These are phyloP conservation scores for Microbotryum violaceum DNA, from an alignment of 1,284 basidiomycete genomes.

Conservation along the genomic window DNA sequence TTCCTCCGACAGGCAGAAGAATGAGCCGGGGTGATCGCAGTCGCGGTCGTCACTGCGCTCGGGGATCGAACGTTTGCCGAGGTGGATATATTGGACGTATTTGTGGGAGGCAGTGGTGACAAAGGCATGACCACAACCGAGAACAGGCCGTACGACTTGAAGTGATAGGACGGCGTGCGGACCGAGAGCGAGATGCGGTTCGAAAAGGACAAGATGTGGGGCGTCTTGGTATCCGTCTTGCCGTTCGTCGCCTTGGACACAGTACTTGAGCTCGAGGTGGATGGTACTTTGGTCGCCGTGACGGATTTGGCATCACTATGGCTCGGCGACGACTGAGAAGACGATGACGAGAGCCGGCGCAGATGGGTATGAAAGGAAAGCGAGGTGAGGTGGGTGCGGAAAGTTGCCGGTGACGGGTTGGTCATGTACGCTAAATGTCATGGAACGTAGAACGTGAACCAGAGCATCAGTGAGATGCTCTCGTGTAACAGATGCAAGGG, in stretches of 20 bases:
- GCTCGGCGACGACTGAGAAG: no score
- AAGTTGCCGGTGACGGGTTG: slow-evolving; percentile 84
- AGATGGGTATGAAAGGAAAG: slow-evolving; percentile 90
- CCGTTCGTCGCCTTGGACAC: slow-evolving; percentile 40
- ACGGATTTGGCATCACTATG: no score
- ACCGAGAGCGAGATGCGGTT: slow-evolving; percentile 85
- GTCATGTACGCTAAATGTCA: slow-evolving; percentile 69
- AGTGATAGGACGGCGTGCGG: slow-evolving; percentile 83
- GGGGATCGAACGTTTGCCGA: slow-evolving; percentile 6
- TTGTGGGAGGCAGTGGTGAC: slow-evolving; percentile 3
- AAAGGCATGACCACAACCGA: slow-evolving; percentile 61
- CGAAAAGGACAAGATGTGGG: slow-evolving; percentile 52
- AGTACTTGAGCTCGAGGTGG: no score
- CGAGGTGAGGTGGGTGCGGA: slow-evolving; percentile 87
- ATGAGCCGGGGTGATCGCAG: slow-evolving; percentile 19
- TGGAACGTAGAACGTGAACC: no score
- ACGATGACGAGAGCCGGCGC: slow-evolving; percentile 62
- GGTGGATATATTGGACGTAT: slow-evolving; percentile 4
- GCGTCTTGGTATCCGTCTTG: neutral
- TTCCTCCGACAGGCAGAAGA: slow-evolving; percentile 8
- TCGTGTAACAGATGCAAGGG: no score
- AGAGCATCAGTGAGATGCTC: no score
- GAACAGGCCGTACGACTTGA: slow-evolving; percentile 73
- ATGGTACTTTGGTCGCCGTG: no score
- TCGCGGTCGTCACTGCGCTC: slow-evolving; percentile 23